Base-by-base conservation (phyloP, 176 grass and related monocot genomes). In the Triticum turgidum region DNA sequence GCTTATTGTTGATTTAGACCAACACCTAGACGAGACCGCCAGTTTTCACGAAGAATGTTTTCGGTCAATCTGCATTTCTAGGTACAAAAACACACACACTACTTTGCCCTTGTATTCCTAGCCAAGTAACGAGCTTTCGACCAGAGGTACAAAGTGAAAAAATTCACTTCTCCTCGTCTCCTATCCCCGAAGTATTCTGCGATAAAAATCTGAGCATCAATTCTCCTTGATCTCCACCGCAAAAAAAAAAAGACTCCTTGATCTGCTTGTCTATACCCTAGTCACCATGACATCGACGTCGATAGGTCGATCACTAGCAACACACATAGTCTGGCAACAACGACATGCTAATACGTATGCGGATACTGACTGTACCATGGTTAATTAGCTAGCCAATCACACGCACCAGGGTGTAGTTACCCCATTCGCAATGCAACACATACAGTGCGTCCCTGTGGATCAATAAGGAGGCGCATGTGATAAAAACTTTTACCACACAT, bases 181-280 rank as follows among this genome's bases (percentile, higher is more conserved):
- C 37, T 59, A 71, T 11, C 47, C 18, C 2, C 0, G 6, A 20
- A 38, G 33, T 44, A 86, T 49, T 67, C 0, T 34, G 85, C 59
- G 9, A 75, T 81, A 54, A 78, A 87, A 87, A 87, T 82, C 4
- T 64, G 21, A n/a, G 85, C 85, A 87, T 87, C 78, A 56, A 66
- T 76, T 66, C 79, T 34, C 9, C 30, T 59, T 35, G 69, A 75
- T 87, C 58, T 56, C 29, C 29, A 30, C 29, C 29, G 29, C 29
- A 30, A 30, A 30, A 30, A 30, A 30, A 30, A 2, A 30, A 30
- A 30, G 2, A 30, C 79, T 34, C 9, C 41, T 59, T 35, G 69
- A 75, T 87, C 58, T 56, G 14, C 58, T 29, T 74, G 68, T 87
- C 59, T 87, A 49, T 41, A 59, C 37, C n/a, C 20, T 25, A 25